A percentile compares a stretch with the other conserved stretches of the same genome.
Conservation (phyloP, 495 filamentous ascomycete genomes). For the Choiromyces venosus region DNA sequence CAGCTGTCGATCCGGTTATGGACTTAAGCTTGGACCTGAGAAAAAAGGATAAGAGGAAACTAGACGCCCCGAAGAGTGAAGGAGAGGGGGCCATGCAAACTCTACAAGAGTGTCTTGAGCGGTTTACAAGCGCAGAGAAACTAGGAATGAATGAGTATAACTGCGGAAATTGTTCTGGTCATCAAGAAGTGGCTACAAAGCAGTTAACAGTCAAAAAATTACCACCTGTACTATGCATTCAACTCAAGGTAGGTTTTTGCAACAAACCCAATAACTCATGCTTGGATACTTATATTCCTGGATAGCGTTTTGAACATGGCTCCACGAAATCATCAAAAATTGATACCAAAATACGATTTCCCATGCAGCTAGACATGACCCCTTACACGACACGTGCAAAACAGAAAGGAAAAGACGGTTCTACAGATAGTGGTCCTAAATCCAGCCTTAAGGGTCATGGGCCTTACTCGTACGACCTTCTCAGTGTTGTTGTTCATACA, state of each 20-base stretch:
- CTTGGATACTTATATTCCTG: background rate
- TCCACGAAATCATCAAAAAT: slow-evolving; percentile 68
- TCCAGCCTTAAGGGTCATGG: slow-evolving; percentile 35
- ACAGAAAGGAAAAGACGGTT: slow-evolving; percentile 32
- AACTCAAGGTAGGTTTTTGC: slow-evolving; percentile 64
- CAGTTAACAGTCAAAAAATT: slow-evolving; percentile 72
- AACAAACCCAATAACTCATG: background rate
- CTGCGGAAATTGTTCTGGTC: slow-evolving; percentile 67
- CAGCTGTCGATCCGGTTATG: slow-evolving; percentile 75
- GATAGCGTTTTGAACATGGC: slow-evolving; percentile 67
- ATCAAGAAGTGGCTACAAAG: slow-evolving; percentile 66
- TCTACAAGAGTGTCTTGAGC: slow-evolving; percentile 70
- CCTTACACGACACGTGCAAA: slow-evolving; percentile 69
- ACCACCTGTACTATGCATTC: slow-evolving; percentile 82
- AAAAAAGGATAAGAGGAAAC: slow-evolving; percentile 48
- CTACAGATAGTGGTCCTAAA: slow-evolving; percentile 41
- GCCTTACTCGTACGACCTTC: slow-evolving; percentile 68
- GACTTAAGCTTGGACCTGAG: slow-evolving; percentile 79
- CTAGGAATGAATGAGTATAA: slow-evolving; percentile 71
- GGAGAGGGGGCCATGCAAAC: slow-evolving; percentile 48
- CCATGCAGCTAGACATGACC: slow-evolving; percentile 77
- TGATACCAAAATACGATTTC: slow-evolving; percentile 73
- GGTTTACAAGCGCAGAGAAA: slow-evolving; percentile 67
- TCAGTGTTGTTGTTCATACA: slow-evolving; percentile 78
- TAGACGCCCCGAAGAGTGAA: slow-evolving; percentile 27